Evolutionary conservation across 768 basidiomycete genomes (phyloP).

Genomic region (Trametes gibbosa): DNA sequence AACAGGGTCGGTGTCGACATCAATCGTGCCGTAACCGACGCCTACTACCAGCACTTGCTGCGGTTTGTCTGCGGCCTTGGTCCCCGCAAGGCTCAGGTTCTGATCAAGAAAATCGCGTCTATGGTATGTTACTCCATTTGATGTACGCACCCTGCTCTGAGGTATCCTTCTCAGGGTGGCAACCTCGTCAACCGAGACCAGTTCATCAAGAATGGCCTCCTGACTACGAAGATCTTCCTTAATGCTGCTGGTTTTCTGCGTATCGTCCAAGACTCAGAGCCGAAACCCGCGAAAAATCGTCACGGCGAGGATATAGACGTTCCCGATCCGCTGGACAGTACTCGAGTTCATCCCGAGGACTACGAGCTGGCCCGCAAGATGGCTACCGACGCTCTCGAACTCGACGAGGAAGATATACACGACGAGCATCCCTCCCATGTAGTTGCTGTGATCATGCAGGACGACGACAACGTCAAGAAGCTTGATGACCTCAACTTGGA

Average conservation of each 20-base stretch:
- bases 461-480: constrained; percentile 74
- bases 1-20: constrained; percentile 96
- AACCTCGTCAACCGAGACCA: constrained; percentile 84
- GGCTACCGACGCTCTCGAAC: constrained; percentile 94
- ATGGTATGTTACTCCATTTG: constrained; percentile 47
- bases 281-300: constrained; percentile 56
- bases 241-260: constrained; percentile 92
- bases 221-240: constrained; percentile 86
- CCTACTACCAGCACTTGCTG: constrained; percentile 85
- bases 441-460: constrained; percentile 82
- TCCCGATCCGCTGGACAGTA: constrained; percentile 90
- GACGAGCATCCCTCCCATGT: constrained; percentile 90
- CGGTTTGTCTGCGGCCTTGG: constrained; percentile 93
- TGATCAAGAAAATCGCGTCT: constrained; percentile 77
- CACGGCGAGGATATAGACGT: constrained; percentile 63
- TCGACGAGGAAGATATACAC: constrained; percentile 96
- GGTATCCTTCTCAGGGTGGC: constrained; percentile 60
- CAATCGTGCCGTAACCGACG: constrained; percentile 85
- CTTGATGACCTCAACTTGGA: constrained; percentile 90
- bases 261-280: constrained; percentile 71
- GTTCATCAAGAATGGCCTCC: constrained; percentile 75
- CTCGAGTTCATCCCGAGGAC: constrained; percentile 95
- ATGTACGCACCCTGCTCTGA: not conserved
- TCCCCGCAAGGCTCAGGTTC: constrained; percentile 84
- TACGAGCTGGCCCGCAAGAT: constrained; percentile 98